Evolutionary conservation across 1,139 yeast genomes (phyloP), one percentile per base, ranked within the genome.

Genomic region (Nakaseomyces bracarensis): DNA sequence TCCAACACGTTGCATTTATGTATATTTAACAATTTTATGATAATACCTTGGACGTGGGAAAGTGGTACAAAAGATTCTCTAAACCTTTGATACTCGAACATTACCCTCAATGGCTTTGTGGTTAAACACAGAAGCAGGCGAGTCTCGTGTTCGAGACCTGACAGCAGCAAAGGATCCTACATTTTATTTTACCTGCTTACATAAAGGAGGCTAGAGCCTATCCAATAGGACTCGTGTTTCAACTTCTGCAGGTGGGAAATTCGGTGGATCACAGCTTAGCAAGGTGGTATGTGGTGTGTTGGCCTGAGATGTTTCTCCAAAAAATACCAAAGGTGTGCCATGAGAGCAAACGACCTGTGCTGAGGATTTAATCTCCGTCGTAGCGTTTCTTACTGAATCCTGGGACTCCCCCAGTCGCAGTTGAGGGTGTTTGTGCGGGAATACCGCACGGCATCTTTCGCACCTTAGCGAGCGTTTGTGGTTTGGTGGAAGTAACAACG

Each of bases 191-290:
- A 54, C 58, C 58, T 54, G 58, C 45, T 49, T 47, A 40, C 55
- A 47, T 15, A 43, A 46, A 43, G 45, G 33, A 36, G 31, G 20
- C 13, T 5, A 8, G 10, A 8, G 20, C 7, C 10, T 27, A 6
- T 27, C 30, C 18, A 13, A 14, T 6, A 27, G 10, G 14, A 27
- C 30, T n/a, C n/a, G n/a, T n/a, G n/a, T n/a, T n/a, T n/a, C n/a
- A n/a, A 5, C 16, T 14, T n/a, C n/a, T 14, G 52, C 64, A 60
- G 63, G 64, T 58, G 64, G 64, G 64, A 60, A 60, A 60, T 60
- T 60, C 64, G 64, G 64, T 60, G 64, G 48, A 60, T 51, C 58
- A 50, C 61, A 47, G 53, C 52, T 33, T 21, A n/a, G 36, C 20
- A n/a, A 13, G 14, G 29, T 26, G 14, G 29, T 8, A 13, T 22